Evolutionary conservation across 768 basidiomycete genomes (phyloP).

Genomic region (Phaeotremella fagi): DNA sequence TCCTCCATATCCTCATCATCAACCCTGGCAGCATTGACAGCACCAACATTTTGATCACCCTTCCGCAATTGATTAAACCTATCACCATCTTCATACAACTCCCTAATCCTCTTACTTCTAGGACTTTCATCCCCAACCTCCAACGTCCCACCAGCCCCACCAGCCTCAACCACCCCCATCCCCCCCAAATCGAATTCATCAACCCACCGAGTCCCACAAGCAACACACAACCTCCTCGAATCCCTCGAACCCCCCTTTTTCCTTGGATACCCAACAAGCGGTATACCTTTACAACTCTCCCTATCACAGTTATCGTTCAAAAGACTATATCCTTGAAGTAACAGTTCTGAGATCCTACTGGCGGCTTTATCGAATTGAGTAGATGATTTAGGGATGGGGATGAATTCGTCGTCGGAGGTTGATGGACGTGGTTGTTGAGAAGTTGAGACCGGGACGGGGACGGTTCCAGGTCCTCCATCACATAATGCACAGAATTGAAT

Average conservation of each 20-base stretch:
- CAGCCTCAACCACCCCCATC: conserved; percentile 6
- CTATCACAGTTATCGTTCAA: conserved; percentile 36
- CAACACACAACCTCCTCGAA: conserved; percentile 36
- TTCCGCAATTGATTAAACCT: no score
- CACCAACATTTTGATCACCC: no score
- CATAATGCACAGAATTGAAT: conserved; percentile 47
- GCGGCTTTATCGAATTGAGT: conserved; percentile 24
- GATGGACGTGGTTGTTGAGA: background rate
- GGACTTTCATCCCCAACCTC: conserved; percentile 22
- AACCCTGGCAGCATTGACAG: no score
- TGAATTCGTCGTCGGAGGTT: background rate
- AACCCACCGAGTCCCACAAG: conserved; percentile 34
- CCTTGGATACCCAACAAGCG: conserved; percentile 44
- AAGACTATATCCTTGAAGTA: conserved; percentile 43
- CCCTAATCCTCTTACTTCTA: conserved; percentile 23
- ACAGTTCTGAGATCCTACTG: conserved; percentile 25
- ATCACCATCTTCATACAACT: conserved; percentile 27
- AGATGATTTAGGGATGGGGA: background rate
- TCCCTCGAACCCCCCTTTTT: conserved; percentile 27
- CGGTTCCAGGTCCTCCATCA: conserved; percentile 33
- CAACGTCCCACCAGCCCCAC: background rate
- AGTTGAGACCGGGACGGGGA: background rate
- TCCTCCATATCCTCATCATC: conserved; percentile 14
- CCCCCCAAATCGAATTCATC: conserved; percentile 16
- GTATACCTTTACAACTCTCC: conserved; percentile 35